phyloP scores from a whole-genome alignment of 78 protist genomes.

The Isochrysis galbana region DNA sequence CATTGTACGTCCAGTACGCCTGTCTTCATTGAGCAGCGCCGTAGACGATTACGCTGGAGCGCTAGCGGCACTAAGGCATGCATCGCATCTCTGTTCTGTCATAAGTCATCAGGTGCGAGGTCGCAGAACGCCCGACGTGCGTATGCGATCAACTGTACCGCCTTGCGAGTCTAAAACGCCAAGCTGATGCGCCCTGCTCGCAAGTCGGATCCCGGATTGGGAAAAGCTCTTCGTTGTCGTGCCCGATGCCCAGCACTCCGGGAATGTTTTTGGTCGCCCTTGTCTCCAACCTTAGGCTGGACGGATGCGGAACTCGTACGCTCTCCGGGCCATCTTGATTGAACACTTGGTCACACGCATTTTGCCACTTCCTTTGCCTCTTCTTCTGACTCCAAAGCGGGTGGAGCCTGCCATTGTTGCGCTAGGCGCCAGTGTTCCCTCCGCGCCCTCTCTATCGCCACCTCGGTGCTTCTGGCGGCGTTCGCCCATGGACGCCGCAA shows the following conservation, averaged over 20 bases:
- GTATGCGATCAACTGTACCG: too few species aligned
- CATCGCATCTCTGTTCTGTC: not conserved
- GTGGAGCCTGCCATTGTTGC: not conserved
- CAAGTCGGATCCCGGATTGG: too few species aligned
- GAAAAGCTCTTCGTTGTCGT: too few species aligned
- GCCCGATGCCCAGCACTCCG: too few species aligned
- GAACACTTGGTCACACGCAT: not conserved
- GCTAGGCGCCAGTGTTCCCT: not conserved
- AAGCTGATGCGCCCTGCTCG: too few species aligned
- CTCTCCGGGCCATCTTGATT: conserved; percentile 1
- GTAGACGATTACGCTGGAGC: not conserved
- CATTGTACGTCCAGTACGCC: conserved; percentile 5
- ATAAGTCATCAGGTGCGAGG: conserved; percentile 19
- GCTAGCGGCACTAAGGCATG: not conserved
- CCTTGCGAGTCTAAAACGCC: too few species aligned
- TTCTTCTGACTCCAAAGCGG: not conserved
- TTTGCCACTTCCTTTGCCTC: conserved; percentile 41
- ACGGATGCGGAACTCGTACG: not conserved
- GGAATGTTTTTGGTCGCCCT: too few species aligned
- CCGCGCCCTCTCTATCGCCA: not conserved
- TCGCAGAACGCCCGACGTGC: too few species aligned
- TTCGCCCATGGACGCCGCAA: not conserved
- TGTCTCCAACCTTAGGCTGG: too few species aligned
- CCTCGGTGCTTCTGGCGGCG: not conserved
- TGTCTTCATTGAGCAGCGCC: not conserved